Conservation (phyloP, 1,284 basidiomycete species). For the Boletus sp. region DNA sequence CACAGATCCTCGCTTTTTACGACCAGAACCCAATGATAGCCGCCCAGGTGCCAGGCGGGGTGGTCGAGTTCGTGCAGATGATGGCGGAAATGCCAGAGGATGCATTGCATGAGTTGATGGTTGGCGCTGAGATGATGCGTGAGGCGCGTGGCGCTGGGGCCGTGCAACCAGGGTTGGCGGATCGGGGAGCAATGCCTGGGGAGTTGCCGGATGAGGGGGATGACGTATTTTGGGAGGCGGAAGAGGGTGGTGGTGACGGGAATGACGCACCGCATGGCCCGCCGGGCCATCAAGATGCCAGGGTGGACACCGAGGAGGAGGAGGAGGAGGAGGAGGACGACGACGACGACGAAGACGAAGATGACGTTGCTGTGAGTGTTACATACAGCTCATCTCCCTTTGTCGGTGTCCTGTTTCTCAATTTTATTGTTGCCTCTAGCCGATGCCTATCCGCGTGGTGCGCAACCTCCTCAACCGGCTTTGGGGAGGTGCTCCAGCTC, state of each 20-base stretch:
- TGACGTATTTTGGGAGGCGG: slow-evolving; percentile 26
- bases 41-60: slow-evolving; percentile 58
- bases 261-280: slow-evolving; percentile 7
- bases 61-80: slow-evolving; percentile 59
- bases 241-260: slow-evolving; percentile 21
- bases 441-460: slow-evolving; percentile 58
- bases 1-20: slow-evolving; percentile 46
- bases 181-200: slow-evolving; percentile 36
- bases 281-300: slow-evolving; percentile 33
- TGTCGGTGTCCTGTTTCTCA: slow-evolving; percentile 7
- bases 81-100: slow-evolving; percentile 57
- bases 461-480: slow-evolving; percentile 58
- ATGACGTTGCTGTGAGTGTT: slow-evolving; percentile 45
- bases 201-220: slow-evolving; percentile 24
- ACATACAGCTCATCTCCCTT: neutral
- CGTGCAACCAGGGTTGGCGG: slow-evolving; percentile 42
- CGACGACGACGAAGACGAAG: slow-evolving; percentile 8
- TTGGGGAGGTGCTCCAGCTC: slow-evolving; percentile 46
- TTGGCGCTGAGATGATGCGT: slow-evolving; percentile 39
- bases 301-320: slow-evolving; percentile 28
- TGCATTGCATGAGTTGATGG: slow-evolving; percentile 53
- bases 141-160: slow-evolving; percentile 27
- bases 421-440: slow-evolving; percentile 35
- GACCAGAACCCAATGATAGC: slow-evolving; percentile 37
- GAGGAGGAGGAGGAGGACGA: slow-evolving; percentile 30